A percentile compares a stretch with the other conserved stretches of the same genome.
phyloP scores from a whole-genome alignment of 441 rosid genomes.

The Mallotus japonicus region DNA sequence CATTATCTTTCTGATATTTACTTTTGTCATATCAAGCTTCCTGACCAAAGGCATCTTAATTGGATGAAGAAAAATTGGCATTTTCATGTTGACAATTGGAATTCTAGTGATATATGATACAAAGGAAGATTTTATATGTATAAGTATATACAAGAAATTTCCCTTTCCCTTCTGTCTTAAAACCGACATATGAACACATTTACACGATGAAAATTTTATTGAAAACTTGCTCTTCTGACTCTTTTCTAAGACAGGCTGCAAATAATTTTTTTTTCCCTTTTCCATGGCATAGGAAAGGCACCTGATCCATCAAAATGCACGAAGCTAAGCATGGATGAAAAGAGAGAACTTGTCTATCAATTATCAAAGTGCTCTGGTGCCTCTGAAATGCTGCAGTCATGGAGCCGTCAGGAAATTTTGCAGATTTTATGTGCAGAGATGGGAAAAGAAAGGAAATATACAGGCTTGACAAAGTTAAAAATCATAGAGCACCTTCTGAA shows the following conservation, averaged over 20 bases:
- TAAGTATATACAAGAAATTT: neutral
- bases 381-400: conserved; percentile 69
- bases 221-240: too few species aligned
- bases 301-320: conserved; percentile 65
- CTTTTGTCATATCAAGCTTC: neutral
- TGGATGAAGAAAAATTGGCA: neutral
- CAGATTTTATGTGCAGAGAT: conserved; percentile 86
- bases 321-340: conserved; percentile 77
- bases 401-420: conserved; percentile 98
- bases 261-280: neutral
- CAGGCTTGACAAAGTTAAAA: conserved; percentile 92
- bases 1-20: neutral
- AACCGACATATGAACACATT: neutral
- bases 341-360: conserved; percentile 78
- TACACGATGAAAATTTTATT: neutral
- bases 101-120: neutral
- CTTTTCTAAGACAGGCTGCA: neutral
- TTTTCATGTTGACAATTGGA: neutral
- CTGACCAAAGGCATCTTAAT: conserved; percentile 1
- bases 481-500: conserved; percentile 87
- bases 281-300: conserved; percentile 42
- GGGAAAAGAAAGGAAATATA: conserved; percentile 99
- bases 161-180: neutral
- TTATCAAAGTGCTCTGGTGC: conserved; percentile 67
- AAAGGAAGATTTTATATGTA: neutral